These are phyloP conservation scores for Obelidium mucronatum DNA, from an alignment of 192 early-diverging fungal species.

Conservation along the genomic window DNA sequence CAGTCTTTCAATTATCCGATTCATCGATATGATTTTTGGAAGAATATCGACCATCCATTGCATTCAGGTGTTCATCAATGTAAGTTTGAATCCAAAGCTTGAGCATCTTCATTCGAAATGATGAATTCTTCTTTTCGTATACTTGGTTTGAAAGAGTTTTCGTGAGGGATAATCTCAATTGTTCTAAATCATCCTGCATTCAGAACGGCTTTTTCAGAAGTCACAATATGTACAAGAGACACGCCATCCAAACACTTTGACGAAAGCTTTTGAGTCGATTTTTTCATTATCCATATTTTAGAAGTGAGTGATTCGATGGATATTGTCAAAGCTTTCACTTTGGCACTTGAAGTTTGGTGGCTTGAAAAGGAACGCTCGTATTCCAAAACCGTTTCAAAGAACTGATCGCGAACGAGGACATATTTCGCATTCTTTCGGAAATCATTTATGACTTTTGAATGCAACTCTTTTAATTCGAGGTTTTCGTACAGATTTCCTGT, in stretches of 20 bases:
- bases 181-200: slow-evolving; percentile 14
- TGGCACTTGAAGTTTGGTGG: not conserved
- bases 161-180: slow-evolving; percentile 9
- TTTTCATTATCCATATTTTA: slow-evolving; percentile 37
- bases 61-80: slow-evolving; percentile 35
- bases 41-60: not conserved
- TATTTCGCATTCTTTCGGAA: slow-evolving; percentile 34
- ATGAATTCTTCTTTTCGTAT: slow-evolving; percentile 7
- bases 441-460: slow-evolving; percentile 14
- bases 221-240: slow-evolving; percentile 27
- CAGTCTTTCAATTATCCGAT: slow-evolving; percentile 6
- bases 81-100: slow-evolving; percentile 39
- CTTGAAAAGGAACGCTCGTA: slow-evolving; percentile 29
- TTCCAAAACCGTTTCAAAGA: slow-evolving; percentile 32
- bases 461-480: slow-evolving; percentile 10
- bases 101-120: slow-evolving; percentile 35
- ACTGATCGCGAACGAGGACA: slow-evolving; percentile 26
- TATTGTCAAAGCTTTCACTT: not conserved
- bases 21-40: not conserved
- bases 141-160: not conserved
- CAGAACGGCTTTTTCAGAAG: slow-evolving; percentile 21
- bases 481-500: slow-evolving; percentile 22
- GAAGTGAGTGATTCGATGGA: not conserved
- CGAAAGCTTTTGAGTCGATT: slow-evolving; percentile 22
- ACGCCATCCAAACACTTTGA: slow-evolving; percentile 28